Evolutionary conservation across 768 basidiomycete species (phyloP).

Genomic region (Mycena filopes): DNA sequence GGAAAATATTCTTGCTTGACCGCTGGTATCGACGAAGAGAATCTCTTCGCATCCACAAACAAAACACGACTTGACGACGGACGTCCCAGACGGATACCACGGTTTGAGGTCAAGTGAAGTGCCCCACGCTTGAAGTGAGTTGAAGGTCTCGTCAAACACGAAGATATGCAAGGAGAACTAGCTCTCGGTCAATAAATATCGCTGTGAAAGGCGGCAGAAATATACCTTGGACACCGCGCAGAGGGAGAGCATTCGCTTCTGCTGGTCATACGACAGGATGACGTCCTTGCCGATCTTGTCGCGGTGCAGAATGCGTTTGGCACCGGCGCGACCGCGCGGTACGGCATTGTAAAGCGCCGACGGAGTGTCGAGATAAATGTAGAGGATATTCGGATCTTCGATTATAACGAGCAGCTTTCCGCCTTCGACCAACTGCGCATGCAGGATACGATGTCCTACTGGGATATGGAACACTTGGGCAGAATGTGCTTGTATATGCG

Average conservation of each 20-base stretch:
- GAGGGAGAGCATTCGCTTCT: slow-evolving; percentile 58
- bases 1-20: slow-evolving; percentile 62
- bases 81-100: slow-evolving; percentile 51
- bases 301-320: slow-evolving; percentile 47
- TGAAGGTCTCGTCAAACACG: slow-evolving; percentile 56
- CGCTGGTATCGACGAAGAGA: slow-evolving; percentile 56
- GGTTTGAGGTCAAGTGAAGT: slow-evolving; percentile 49
- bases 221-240: slow-evolving; percentile 55
- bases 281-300: slow-evolving; percentile 59
- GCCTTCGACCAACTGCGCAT: slow-evolving; percentile 52
- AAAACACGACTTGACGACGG: slow-evolving; percentile 53
- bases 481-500: slow-evolving; percentile 36
- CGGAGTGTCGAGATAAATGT: slow-evolving; percentile 52
- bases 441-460: slow-evolving; percentile 42
- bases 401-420: slow-evolving; percentile 56
- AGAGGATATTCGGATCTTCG: slow-evolving; percentile 47
- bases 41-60: slow-evolving; percentile 64
- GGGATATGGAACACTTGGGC: slow-evolving; percentile 41
- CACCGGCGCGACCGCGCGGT: slow-evolving; percentile 28
- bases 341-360: slow-evolving; percentile 46
- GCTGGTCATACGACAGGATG: slow-evolving; percentile 63
- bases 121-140: slow-evolving; percentile 53
- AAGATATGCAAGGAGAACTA: slow-evolving; percentile 57
- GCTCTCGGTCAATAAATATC: background rate
- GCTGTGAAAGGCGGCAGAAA: background rate